phyloP scores from a whole-genome alignment of 208 protist genomes.

The Leishmania tarentolae region DNA sequence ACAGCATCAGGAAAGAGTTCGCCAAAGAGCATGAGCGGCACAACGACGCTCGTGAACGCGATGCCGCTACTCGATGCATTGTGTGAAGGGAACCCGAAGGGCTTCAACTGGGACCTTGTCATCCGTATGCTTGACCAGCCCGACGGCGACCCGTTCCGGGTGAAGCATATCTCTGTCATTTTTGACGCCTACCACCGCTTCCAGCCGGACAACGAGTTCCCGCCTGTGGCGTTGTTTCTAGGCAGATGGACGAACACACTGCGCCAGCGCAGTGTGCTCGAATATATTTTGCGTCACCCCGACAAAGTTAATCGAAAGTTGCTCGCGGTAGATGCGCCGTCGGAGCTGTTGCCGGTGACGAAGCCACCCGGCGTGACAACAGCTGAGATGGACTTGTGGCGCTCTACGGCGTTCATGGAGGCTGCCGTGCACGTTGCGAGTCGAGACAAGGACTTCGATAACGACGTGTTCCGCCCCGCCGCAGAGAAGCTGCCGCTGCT shows the following conservation, averaged over 20 bases:
- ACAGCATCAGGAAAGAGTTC: slow-evolving; percentile 56
- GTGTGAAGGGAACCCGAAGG: slow-evolving; percentile 44
- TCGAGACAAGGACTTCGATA: slow-evolving; percentile 78
- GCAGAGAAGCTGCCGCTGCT: slow-evolving; percentile 71
- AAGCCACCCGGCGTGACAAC: slow-evolving; percentile 45
- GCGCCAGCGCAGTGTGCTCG: slow-evolving; percentile 71
- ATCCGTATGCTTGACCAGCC: slow-evolving; percentile 79
- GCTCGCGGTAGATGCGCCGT: slow-evolving; percentile 52
- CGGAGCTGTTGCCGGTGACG: slow-evolving; percentile 52
- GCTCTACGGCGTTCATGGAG: slow-evolving; percentile 79
- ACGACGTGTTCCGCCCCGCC: slow-evolving; percentile 65
- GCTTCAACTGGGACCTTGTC: slow-evolving; percentile 77
- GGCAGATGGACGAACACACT: slow-evolving; percentile 76
- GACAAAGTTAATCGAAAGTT: slow-evolving; percentile 78
- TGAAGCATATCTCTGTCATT: slow-evolving; percentile 83
- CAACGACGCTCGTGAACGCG: slow-evolving; percentile 63
- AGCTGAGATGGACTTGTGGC: slow-evolving; percentile 77
- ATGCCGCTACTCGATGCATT: slow-evolving; percentile 79
- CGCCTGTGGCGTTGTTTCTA: slow-evolving; percentile 77
- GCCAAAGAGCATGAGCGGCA: slow-evolving; percentile 55
- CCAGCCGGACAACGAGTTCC: slow-evolving; percentile 70
- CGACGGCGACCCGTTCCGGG: slow-evolving; percentile 56
- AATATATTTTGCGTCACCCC: slow-evolving; percentile 86
- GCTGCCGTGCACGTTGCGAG: slow-evolving; percentile 83
- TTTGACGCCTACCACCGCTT: slow-evolving; percentile 88